Evolutionary conservation across 2,329 filamentous ascomycete genomes (phyloP), one percentile per base, ranked within the genome.

Genomic region (Pestalotiopsis sp.): DNA sequence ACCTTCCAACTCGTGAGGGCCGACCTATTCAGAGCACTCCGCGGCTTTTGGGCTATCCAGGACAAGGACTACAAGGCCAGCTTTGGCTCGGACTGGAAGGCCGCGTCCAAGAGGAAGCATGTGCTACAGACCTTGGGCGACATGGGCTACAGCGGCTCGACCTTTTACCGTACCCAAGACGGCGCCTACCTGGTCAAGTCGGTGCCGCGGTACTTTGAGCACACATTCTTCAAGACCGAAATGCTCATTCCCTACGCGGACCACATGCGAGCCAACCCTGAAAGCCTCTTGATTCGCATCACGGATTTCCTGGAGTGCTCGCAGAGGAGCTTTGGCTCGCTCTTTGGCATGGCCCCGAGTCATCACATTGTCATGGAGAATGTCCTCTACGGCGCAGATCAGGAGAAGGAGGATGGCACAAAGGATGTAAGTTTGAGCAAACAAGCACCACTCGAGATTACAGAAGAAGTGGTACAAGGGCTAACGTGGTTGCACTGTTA

Each of bases 351-450:
- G 1, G 88, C 90, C 0, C 91, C 92, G 0, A 89, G 88, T 1
- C 91, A 93, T 72, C 91, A 93, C 75, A 91, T 94, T 69, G 84
- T 94, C 74, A 94, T 94, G 92, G 92, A 93, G 77, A 94, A 94
- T 75, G 83, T 93, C 2, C 81, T 93, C 27, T 88, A 87, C 70
- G 91, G 91, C 1, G 85, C 89, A 70, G 81, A 83, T 14, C 79
- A 82, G 13, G 81, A 83, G 67, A 75, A 75, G 11, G 76, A 79
- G 60, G 75, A 81, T 67, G 77, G 70, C 1, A 72, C 73, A 1
- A 72, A 75, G 36, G 71, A 70, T 20, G 45, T 52, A 23, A 52
- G 45, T 52, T 52, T 11, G 17, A 52, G 4, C 14, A 52, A 36
- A n/a, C 17, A 52, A 9, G 2, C n/a, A n/a, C 7, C 4, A 6